phyloP scores from a whole-genome alignment of 2,329 filamentous ascomycete species.

The Aureobasidium lini region DNA sequence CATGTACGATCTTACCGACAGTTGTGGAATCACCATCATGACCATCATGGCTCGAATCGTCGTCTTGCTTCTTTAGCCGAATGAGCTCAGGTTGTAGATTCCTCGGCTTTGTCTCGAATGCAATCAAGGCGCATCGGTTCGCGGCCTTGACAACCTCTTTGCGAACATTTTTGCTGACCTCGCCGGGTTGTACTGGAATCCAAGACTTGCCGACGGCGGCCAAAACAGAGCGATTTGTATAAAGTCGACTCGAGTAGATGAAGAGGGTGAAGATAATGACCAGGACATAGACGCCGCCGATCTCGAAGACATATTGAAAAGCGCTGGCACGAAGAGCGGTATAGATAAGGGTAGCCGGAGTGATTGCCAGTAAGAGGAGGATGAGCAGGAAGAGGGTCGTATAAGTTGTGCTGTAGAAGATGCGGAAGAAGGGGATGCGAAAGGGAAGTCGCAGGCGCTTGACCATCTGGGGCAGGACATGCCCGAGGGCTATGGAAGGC shows the following conservation, averaged over 20 bases:
- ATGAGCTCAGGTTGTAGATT: constrained; percentile 41
- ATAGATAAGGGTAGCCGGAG: constrained; percentile 70
- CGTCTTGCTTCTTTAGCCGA: neutral
- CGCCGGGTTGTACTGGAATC: constrained; percentile 78
- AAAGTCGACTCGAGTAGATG: constrained; percentile 77
- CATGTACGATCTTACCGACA: constrained; percentile 15
- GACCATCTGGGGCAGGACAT: constrained; percentile 6
- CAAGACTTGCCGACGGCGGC: constrained; percentile 78
- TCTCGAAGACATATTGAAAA: constrained; percentile 74
- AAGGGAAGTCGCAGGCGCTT: constrained; percentile 24
- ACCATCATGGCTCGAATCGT: neutral
- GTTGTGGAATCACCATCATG: constrained; percentile 21
- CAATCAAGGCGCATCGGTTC: constrained; percentile 69
- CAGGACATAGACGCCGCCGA: constrained; percentile 67
- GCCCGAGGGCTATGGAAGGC: neutral
- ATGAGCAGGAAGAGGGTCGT: constrained; percentile 67
- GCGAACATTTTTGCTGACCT: constrained; percentile 67
- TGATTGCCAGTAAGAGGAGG: constrained; percentile 65
- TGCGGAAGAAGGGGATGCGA: constrained; percentile 58
- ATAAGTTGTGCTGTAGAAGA: constrained; percentile 77
- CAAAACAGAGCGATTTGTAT: constrained; percentile 73
- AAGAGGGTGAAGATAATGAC: constrained; percentile 63
- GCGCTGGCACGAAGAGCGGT: constrained; percentile 62
- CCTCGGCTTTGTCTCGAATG: constrained; percentile 68
- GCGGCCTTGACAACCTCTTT: constrained; percentile 67